Evolutionary conservation across 768 basidiomycete genomes (phyloP).

Genomic region (Favolaschia claudopus): DNA sequence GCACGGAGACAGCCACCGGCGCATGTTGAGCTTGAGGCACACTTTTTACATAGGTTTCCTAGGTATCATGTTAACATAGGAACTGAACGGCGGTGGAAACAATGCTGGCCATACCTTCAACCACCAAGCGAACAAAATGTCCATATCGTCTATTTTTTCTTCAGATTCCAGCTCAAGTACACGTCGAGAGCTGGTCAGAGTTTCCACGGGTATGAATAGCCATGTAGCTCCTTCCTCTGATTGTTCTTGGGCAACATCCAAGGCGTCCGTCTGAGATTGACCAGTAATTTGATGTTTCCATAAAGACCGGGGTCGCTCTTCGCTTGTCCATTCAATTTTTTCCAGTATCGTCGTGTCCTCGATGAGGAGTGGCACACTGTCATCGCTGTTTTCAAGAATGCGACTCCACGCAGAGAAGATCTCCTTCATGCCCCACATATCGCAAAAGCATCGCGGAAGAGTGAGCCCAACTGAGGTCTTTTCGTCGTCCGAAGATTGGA

Average conservation of each 20-base stretch:
- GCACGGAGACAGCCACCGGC: neutral
- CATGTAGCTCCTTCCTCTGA: neutral
- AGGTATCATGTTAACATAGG: too few relatives aligned
- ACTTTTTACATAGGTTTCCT: neutral
- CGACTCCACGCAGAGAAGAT: too few relatives aligned
- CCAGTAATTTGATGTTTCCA: neutral
- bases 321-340: neutral
- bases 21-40: neutral
- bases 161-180: neutral
- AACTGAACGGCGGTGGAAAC: too few relatives aligned
- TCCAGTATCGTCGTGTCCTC: neutral
- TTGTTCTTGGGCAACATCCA: too few relatives aligned
- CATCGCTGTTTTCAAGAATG: too few relatives aligned
- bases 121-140: conserved; percentile 2
- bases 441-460: neutral
- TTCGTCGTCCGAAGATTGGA: neutral
- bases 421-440: neutral
- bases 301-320: too few relatives aligned
- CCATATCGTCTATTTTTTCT: neutral
- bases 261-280: neutral
- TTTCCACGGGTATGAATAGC: neutral
- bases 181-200: neutral
- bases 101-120: neutral
- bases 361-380: neutral
- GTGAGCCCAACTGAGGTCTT: neutral